phyloP scores from a whole-genome alignment of 257 asterid genomes.

The Orobanche coerulescens region DNA sequence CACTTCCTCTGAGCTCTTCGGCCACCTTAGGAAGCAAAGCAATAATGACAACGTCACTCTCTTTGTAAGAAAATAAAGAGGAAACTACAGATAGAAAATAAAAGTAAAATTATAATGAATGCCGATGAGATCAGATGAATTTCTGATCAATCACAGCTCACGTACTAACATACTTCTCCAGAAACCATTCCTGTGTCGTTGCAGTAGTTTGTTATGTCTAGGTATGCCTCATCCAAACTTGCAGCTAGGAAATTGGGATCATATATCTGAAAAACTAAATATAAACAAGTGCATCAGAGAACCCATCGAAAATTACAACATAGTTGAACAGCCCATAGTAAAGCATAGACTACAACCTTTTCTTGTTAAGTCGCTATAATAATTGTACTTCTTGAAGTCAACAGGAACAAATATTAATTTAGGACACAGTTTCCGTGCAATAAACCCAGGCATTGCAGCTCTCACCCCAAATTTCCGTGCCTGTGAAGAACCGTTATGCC shows the following conservation, averaged over 20 bases:
- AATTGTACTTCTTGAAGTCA: constrained; percentile 77
- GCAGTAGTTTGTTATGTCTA: constrained; percentile 79
- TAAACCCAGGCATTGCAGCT: constrained; percentile 99
- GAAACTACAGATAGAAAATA: neutral
- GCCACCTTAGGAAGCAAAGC: constrained; percentile 53
- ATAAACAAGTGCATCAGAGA: constrained; percentile 20
- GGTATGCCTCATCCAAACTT: constrained; percentile 99
- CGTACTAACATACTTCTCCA: constrained; percentile 58
- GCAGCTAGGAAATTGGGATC: constrained; percentile 77
- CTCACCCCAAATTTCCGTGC: constrained; percentile 94
- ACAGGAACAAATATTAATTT: constrained; percentile 65
- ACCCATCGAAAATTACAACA: constrained; percentile 16
- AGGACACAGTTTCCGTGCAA: constrained; percentile 87
- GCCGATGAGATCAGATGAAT: constrained; percentile 1
- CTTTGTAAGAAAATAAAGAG: constrained; percentile 17
- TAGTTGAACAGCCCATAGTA: constrained; percentile 17
- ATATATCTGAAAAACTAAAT: constrained; percentile 64
- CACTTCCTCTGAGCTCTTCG: constrained; percentile 69
- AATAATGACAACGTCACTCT: neutral
- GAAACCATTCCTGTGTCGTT: constrained; percentile 55
- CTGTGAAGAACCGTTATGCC: constrained; percentile 36
- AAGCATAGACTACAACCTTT: constrained; percentile 41
- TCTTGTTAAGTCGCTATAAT: constrained; percentile 76
- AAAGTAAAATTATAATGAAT: constrained; percentile 10
- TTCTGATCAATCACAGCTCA: constrained; percentile 14